Conservation (phyloP, 1,284 basidiomycete genomes). For the Apiotrichum laibachii region DNA sequence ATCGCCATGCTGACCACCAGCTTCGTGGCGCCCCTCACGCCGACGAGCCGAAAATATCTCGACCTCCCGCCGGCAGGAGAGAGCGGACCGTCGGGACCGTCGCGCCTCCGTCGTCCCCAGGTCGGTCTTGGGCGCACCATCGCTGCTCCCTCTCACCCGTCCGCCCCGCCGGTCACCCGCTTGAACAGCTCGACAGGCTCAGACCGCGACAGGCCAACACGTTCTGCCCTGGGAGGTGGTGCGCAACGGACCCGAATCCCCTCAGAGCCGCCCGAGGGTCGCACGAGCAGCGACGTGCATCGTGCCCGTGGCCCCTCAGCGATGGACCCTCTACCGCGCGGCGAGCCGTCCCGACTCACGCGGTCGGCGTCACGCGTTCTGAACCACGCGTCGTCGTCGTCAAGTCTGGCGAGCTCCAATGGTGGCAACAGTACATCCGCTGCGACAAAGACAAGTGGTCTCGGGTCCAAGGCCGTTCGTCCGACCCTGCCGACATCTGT, state of each 20-base stretch:
- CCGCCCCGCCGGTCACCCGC: background rate
- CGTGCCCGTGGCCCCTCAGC: background rate
- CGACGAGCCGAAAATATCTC: constrained; percentile 52
- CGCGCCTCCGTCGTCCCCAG: constrained; percentile 4
- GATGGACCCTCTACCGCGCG: background rate
- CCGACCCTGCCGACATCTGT: background rate
- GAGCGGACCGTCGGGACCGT: constrained; percentile 19
- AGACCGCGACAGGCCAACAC: background rate
- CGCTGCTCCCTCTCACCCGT: constrained; percentile 9
- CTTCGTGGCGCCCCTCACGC: constrained; percentile 53
- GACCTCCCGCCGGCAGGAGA: constrained; percentile 34
- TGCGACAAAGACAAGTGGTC: constrained; percentile 24
- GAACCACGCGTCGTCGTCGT: constrained; percentile 5
- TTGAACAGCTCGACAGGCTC: constrained; percentile 2
- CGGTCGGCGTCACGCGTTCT: constrained; percentile 1
- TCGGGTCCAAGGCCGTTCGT: constrained; percentile 8
- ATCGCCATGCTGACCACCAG: constrained; percentile 29
- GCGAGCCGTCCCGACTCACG: background rate
- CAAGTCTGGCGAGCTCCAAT: constrained; percentile 1
- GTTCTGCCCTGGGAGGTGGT: background rate
- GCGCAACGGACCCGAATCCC: background rate
- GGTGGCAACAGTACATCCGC: constrained; percentile 11
- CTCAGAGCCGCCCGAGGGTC: background rate
- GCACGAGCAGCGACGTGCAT: background rate
- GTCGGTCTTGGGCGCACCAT: background rate